phyloP scores from a whole-genome alignment of 768 basidiomycete genomes.

The Rhizopogon roseolus region DNA sequence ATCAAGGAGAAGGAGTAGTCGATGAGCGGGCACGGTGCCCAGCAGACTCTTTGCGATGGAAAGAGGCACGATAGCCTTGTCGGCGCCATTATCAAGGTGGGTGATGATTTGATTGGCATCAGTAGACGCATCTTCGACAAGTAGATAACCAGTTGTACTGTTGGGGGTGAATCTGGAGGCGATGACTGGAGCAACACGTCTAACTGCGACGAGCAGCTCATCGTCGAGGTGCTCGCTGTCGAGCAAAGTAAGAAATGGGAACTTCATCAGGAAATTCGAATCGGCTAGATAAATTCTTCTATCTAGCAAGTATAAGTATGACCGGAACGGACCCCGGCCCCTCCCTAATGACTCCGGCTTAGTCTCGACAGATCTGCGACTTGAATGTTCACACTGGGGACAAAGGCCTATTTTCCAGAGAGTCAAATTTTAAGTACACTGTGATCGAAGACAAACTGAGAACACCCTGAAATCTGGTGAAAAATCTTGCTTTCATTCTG shows the following conservation, averaged over 20 bases:
- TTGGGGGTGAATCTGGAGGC: constrained; percentile 21
- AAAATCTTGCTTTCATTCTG: too few species aligned
- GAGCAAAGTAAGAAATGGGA: constrained; percentile 57
- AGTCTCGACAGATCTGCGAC: too few species aligned
- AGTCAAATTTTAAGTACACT: too few species aligned
- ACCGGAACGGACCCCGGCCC: too few species aligned
- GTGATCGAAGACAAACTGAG: too few species aligned
- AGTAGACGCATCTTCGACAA: constrained; percentile 46
- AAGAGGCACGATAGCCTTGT: constrained; percentile 74
- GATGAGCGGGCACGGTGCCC: constrained; percentile 61
- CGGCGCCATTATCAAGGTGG: constrained; percentile 73
- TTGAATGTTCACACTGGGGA: too few species aligned
- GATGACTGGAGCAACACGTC: constrained; percentile 76
- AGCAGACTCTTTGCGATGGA: constrained; percentile 64
- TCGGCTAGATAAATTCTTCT: not conserved
- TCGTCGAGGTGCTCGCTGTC: constrained; percentile 37
- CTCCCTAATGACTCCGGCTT: too few species aligned
- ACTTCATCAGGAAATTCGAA: constrained; percentile 25
- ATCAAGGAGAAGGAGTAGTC: constrained; percentile 74
- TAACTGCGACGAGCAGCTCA: constrained; percentile 52
- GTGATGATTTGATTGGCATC: constrained; percentile 53
- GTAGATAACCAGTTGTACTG: constrained; percentile 40
- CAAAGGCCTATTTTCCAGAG: too few species aligned
- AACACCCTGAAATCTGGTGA: too few species aligned
- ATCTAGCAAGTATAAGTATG: not conserved